phyloP scores from a whole-genome alignment of 106 monocot species.

The Dioscorea dumetorum region DNA sequence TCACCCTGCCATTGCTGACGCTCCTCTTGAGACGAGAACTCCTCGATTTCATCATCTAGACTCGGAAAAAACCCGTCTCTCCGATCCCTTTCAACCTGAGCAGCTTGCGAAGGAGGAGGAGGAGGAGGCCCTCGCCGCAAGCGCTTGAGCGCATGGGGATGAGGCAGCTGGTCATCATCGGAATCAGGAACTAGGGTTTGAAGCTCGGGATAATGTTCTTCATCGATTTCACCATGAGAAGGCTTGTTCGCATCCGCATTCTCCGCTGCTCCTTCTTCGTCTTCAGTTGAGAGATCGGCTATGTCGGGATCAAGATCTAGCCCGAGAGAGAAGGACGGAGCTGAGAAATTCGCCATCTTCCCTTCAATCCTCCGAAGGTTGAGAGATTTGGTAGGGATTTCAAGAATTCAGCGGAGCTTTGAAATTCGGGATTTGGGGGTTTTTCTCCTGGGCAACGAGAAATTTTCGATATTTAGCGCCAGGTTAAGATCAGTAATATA shows the following conservation, averaged over 20 bases:
- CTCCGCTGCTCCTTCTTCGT: conserved; percentile 2
- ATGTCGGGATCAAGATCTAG: conserved; percentile 30
- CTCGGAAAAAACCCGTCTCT: background rate
- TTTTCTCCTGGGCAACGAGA: background rate
- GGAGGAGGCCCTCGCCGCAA: conserved; percentile 34
- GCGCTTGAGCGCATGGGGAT: conserved; percentile 34
- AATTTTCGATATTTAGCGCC: background rate
- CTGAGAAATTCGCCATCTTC: conserved; percentile 31
- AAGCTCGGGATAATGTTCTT: conserved; percentile 1
- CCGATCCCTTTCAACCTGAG: background rate
- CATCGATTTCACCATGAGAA: background rate
- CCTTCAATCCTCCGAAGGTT: background rate
- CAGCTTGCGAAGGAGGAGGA: background rate
- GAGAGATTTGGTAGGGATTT: background rate
- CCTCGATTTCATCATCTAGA: conserved; percentile 73
- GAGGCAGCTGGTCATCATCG: background rate
- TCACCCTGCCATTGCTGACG: conserved; percentile 24
- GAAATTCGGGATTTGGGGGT: too few species aligned
- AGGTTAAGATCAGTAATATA: background rate
- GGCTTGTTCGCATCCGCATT: background rate
- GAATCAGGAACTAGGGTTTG: background rate
- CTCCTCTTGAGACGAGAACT: conserved; percentile 77
- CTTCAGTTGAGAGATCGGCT: conserved; percentile 16
- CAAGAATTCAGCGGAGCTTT: too few species aligned
- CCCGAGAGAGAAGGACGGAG: conserved; percentile 69